Evolutionary conservation across 345 rosid genomes (phyloP).

Genomic region (Citrus maxima): DNA sequence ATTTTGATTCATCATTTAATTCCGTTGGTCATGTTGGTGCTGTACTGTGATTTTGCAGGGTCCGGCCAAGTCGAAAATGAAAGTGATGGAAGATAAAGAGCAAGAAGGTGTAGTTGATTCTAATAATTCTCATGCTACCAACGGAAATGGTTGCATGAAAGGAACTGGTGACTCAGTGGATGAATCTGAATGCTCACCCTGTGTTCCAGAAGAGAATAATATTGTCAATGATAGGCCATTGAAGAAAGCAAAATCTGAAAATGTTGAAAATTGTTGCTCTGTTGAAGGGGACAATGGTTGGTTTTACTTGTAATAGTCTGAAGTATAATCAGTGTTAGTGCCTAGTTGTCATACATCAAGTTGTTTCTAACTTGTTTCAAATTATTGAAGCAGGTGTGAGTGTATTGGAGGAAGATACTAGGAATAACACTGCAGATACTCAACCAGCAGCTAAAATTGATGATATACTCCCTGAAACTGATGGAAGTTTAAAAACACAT

Average conservation of each 20-base stretch:
- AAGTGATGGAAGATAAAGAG: slow-evolving; percentile 37
- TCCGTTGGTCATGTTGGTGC: background rate
- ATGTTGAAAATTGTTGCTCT: slow-evolving; percentile 31
- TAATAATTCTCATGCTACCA: slow-evolving; percentile 22
- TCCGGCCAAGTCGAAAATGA: slow-evolving; percentile 40
- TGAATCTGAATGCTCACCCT: slow-evolving; percentile 30
- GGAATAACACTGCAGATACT: slow-evolving; percentile 17
- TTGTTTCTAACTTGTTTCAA: slow-evolving; percentile 8
- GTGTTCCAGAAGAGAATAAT: slow-evolving; percentile 24
- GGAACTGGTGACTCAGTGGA: slow-evolving; percentile 22
- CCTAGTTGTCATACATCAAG: background rate
- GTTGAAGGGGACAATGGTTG: slow-evolving; percentile 42
- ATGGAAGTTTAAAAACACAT: slow-evolving; percentile 55
- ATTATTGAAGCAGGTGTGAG: slow-evolving; percentile 34
- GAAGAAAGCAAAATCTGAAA: slow-evolving; percentile 62
- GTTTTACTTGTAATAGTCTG: slow-evolving; percentile 11
- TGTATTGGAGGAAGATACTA: slow-evolving; percentile 29
- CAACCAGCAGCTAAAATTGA: slow-evolving; percentile 27
- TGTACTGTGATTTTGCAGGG: slow-evolving; percentile 30
- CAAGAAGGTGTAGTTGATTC: slow-evolving; percentile 26
- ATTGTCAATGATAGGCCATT: slow-evolving; percentile 49
- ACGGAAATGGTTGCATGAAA: slow-evolving; percentile 25
- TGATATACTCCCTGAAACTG: slow-evolving; percentile 41
- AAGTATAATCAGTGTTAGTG: background rate
- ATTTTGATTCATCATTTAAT: background rate